Evolutionary conservation across 441 rosid genomes (phyloP).

Genomic region (Bruguiera hainesii): DNA sequence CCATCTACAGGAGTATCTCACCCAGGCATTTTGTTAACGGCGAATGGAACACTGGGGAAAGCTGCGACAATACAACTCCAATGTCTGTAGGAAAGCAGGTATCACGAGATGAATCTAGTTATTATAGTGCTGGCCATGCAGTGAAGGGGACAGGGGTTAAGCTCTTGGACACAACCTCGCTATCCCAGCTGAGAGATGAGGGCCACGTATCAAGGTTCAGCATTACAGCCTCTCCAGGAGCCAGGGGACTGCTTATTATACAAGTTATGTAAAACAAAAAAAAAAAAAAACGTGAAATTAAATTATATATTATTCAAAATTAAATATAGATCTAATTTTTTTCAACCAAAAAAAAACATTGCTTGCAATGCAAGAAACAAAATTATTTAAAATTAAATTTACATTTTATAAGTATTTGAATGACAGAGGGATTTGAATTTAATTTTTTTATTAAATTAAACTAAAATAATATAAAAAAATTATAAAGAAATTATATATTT

Average conservation of each 20-base stretch:
- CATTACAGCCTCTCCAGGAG: conserved; percentile 51
- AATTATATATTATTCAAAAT: no score
- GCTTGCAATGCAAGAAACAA: no score
- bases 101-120: conserved; percentile 67
- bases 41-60: conserved; percentile 97
- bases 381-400: no score
- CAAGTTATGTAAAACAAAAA: no score
- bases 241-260: conserved; percentile 57
- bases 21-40: conserved; percentile 90
- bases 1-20: conserved; percentile 81
- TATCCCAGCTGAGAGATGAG: conserved; percentile 82
- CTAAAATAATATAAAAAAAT: no score
- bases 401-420: no score
- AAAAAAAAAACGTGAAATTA: no score
- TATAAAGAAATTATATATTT: no score
- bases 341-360: no score
- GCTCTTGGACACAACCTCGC: conserved; percentile 72
- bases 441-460: no score
- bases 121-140: conserved; percentile 55
- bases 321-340: no score
- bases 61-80: conserved; percentile 80
- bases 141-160: conserved; percentile 70
- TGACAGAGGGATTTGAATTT: no score
- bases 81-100: conserved; percentile 81
- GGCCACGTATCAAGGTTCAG: conserved; percentile 88